phyloP scores from a whole-genome alignment of 1,284 basidiomycete species.

The Cryptococcus neoformans region DNA sequence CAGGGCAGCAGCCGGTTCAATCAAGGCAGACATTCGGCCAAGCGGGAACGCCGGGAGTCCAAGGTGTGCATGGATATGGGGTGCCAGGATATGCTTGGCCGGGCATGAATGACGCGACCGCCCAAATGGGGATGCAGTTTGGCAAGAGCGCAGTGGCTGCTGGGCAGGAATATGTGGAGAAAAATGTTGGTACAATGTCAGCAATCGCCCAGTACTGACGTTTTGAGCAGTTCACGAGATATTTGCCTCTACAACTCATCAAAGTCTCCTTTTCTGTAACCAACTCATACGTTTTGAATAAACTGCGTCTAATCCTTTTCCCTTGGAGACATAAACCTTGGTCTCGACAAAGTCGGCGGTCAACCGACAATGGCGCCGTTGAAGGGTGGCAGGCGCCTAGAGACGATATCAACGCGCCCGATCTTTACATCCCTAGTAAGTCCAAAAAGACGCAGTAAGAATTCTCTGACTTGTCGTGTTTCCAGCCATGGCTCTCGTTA shows the following conservation, averaged over 20 bases:
- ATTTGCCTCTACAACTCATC: constrained; percentile 68
- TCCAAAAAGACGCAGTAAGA: constrained; percentile 5
- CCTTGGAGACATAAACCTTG: constrained; percentile 91
- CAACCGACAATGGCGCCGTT: constrained; percentile 53
- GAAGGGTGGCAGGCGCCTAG: constrained; percentile 81
- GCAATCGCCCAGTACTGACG: neutral
- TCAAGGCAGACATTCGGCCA: constrained; percentile 16
- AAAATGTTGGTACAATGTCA: constrained; percentile 63
- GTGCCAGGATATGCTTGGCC: constrained; percentile 32
- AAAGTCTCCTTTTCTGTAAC: constrained; percentile 98
- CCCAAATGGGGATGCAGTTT: constrained; percentile 95
- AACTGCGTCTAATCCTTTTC: constrained; percentile 86
- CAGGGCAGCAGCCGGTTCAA: neutral
- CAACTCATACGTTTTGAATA: constrained; percentile 91
- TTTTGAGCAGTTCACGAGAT: constrained; percentile 64
- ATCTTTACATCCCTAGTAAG: constrained; percentile 92
- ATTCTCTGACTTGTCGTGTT: neutral
- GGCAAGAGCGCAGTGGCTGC: constrained; percentile 88
- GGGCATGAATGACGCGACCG: constrained; percentile 81
- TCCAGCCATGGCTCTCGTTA: constrained; percentile 90
- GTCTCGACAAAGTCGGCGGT: constrained; percentile 62
- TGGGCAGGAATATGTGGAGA: constrained; percentile 93
- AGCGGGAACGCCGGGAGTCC: constrained; percentile 26
- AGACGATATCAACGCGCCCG: constrained; percentile 94
- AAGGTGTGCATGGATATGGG: constrained; percentile 54